phyloP scores from a whole-genome alignment of 2,329 filamentous ascomycete genomes.

The Dothistroma pini region DNA sequence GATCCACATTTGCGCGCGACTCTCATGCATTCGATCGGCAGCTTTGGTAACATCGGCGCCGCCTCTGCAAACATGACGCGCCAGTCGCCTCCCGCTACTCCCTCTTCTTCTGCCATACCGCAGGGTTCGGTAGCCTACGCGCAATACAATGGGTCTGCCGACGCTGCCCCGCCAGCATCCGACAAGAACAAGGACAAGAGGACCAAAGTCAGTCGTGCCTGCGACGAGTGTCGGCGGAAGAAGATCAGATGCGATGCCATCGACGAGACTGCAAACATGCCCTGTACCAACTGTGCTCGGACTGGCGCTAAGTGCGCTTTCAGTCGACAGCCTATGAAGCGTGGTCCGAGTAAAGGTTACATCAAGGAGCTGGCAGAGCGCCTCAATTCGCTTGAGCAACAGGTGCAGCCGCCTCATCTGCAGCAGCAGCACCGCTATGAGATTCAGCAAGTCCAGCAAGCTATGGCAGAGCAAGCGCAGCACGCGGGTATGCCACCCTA shows the following conservation, averaged over 20 bases:
- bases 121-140: slow-evolving; percentile 23
- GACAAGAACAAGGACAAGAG: slow-evolving; percentile 53
- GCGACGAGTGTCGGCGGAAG: slow-evolving; percentile 83
- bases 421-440: slow-evolving; percentile 30
- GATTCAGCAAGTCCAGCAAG: slow-evolving; percentile 32
- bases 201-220: slow-evolving; percentile 82
- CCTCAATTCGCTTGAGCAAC: slow-evolving; percentile 76
- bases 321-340: slow-evolving; percentile 75
- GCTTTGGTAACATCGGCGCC: slow-evolving; percentile 18
- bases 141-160: slow-evolving; percentile 21
- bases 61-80: slow-evolving; percentile 11
- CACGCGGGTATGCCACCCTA: slow-evolving; percentile 13
- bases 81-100: slow-evolving; percentile 8
- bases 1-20: slow-evolving; percentile 14
- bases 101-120: slow-evolving; percentile 5
- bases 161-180: slow-evolving; percentile 14
- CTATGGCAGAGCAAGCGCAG: slow-evolving; percentile 24
- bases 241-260: slow-evolving; percentile 84
- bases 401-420: slow-evolving; percentile 48
- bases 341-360: slow-evolving; percentile 84
- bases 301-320: slow-evolving; percentile 77
- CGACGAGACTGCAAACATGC: slow-evolving; percentile 66
- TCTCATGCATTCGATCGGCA: slow-evolving; percentile 3
- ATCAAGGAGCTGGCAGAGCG: slow-evolving; percentile 89
- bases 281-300: slow-evolving; percentile 77